These are phyloP conservation scores for Grifola frondosa DNA, from an alignment of 1,284 basidiomycete genomes.

Conservation along the genomic window DNA sequence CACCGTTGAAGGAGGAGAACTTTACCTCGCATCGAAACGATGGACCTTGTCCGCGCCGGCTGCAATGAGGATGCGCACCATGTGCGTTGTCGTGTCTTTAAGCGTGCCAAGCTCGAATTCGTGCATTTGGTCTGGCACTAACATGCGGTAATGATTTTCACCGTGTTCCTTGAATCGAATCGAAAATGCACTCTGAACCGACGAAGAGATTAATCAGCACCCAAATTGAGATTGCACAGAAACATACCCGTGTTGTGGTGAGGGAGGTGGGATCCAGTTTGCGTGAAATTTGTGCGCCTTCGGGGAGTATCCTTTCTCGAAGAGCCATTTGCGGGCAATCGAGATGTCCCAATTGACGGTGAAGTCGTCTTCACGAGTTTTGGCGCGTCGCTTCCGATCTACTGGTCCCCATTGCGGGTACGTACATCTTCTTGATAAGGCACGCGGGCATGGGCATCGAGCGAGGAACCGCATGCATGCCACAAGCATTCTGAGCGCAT, in stretches of 20 bases:
- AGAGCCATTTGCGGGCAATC: conserved; percentile 13
- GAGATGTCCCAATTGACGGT: conserved; percentile 1
- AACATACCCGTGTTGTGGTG: conserved; percentile 2
- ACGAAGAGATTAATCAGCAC: not conserved
- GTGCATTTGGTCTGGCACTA: conserved; percentile 38
- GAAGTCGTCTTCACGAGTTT: conserved; percentile 4
- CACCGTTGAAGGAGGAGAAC: not conserved
- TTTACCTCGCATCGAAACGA: conserved; percentile 16
- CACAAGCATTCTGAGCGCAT: conserved; percentile 20
- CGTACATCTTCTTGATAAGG: conserved; percentile 16
- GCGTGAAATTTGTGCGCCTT: conserved; percentile 1
- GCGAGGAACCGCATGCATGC: conserved; percentile 16
- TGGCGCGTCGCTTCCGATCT: conserved; percentile 7
- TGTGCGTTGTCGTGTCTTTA: conserved; percentile 15
- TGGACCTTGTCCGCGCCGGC: conserved; percentile 1
- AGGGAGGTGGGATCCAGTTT: conserved; percentile 10
- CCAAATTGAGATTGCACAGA: not conserved
- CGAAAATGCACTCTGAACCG: conserved; percentile 30
- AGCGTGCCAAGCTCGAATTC: conserved; percentile 40
- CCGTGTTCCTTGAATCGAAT: too few species aligned
- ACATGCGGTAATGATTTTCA: conserved; percentile 28
- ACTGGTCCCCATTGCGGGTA: conserved; percentile 10
- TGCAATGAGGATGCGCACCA: conserved; percentile 11
- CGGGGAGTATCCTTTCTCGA: conserved; percentile 5
- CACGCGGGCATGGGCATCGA: conserved; percentile 33